A percentile compares a stretch with the other conserved stretches of the same genome.
Evolutionary conservation across 2,329 filamentous ascomycete genomes (phyloP).

Genomic region (Xylaria hypoxylon): DNA sequence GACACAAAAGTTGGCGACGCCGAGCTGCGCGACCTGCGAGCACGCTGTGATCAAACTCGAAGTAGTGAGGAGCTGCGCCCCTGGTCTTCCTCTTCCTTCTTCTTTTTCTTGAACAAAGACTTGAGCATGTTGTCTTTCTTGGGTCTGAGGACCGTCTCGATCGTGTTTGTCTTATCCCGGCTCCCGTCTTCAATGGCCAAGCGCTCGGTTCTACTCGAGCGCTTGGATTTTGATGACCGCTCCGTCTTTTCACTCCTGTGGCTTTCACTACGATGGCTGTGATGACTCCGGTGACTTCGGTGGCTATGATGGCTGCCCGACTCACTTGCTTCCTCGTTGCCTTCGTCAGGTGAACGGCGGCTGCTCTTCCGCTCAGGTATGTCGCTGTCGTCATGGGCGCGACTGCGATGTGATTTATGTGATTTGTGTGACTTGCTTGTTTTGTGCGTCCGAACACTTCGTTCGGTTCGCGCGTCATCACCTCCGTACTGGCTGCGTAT

Average conservation of each 20-base stretch:
- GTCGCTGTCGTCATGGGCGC: conserved; percentile 33
- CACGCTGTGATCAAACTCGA: conserved; percentile 16
- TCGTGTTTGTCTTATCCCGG: conserved; percentile 51
- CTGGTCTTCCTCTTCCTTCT: conserved; percentile 51
- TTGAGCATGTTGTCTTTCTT: conserved; percentile 68
- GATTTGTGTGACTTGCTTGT: conserved; percentile 48
- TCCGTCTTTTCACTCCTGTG: conserved; percentile 54
- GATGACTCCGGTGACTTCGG: conserved; percentile 51
- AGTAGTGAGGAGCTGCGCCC: conserved; percentile 32
- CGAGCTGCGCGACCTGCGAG: background rate
- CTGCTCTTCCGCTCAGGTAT: conserved; percentile 47
- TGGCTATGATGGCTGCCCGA: conserved; percentile 51
- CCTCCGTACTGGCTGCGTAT: conserved; percentile 56
- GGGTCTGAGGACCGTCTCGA: conserved; percentile 58
- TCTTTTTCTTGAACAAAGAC: conserved; percentile 68
- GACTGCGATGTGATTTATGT: conserved; percentile 46
- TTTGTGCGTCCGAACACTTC: conserved; percentile 47
- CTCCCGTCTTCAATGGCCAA: conserved; percentile 54
- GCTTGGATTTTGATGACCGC: conserved; percentile 50
- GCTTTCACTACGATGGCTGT: conserved; percentile 49
- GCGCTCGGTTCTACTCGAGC: conserved; percentile 41
- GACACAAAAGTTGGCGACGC: background rate
- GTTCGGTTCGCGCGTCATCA: conserved; percentile 52
- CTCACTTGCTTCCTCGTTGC: conserved; percentile 51
- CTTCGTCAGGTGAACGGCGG: conserved; percentile 39